phyloP scores from a whole-genome alignment of 805 yeast genomes.

The Teunomyces pallodes region DNA sequence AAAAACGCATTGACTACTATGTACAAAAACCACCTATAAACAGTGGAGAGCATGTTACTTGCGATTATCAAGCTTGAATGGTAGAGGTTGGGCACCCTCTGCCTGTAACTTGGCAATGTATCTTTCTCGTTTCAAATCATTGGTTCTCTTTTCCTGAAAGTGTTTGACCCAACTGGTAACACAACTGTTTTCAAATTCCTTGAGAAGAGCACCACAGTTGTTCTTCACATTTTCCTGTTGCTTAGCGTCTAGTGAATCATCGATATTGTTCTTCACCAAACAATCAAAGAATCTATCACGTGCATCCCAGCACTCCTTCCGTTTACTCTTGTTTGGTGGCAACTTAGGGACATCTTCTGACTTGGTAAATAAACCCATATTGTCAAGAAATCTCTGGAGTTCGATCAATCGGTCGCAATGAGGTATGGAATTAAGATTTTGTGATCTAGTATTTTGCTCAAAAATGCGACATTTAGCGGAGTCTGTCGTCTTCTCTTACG shows the following conservation, averaged over 20 bases:
- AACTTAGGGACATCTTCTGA: conserved; percentile 28
- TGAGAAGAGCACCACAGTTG: conserved; percentile 56
- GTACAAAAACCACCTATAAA: conserved; percentile 1
- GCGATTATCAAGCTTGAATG: conserved; percentile 25
- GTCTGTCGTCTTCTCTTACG: neutral
- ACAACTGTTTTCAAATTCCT: conserved; percentile 69
- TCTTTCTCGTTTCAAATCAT: conserved; percentile 66
- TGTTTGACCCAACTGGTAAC: conserved; percentile 85
- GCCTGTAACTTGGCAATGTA: conserved; percentile 70
- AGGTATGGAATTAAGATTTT: neutral
- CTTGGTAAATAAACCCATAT: conserved; percentile 53
- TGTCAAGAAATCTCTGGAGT: neutral
- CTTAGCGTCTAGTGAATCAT: conserved; percentile 63
- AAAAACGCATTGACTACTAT: neutral
- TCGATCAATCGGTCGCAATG: neutral
- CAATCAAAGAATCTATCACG: conserved; percentile 79
- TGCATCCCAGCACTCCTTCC: conserved; percentile 86
- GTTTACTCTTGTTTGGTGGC: conserved; percentile 62
- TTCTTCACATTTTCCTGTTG: conserved; percentile 45
- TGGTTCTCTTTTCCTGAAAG: conserved; percentile 85
- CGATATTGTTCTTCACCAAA: conserved; percentile 62
- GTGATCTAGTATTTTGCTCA: neutral
- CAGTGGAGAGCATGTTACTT: conserved; percentile 9
- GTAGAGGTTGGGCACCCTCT: conserved; percentile 50
- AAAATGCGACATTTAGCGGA: neutral